Evolutionary conservation across 257 asterid genomes (phyloP), one percentile per base, ranked within the genome.

Genomic region (Solanum etuberosum): DNA sequence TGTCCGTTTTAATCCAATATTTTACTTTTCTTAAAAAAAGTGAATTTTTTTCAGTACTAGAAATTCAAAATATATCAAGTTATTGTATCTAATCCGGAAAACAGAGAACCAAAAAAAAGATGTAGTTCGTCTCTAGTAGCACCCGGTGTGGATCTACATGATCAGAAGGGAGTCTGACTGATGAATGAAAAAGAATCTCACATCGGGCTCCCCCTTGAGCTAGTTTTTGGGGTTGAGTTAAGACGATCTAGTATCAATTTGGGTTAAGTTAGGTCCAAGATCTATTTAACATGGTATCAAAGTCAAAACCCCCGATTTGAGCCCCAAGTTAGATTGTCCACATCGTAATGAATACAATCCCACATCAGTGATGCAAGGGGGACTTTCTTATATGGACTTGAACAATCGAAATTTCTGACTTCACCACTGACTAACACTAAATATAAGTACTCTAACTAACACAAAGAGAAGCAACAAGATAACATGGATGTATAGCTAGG

Each of bases 221-320:
- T 20, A 57, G 2, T 12, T 20, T 57, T 20, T 57, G 10, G 0
- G 0, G 9, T 57, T 57, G 65, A 57, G 25, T 20, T 57, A 57
- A 0, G 1, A 48, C 21, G 21, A 15, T 5, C 10, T 0, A 54
- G 0, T 54, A 25, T 18, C 0, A 8, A 54, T 0, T 54, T 54
- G 63, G 0, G 63, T 7, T 54, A 0, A 54, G 11, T 1, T 57
- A 57, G 13, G 67, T 8, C 0, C 27, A 57, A 57, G 2, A 57
- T 59, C 14, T 21, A 59, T 59, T 59, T 59, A 59, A 59, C 67
- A 59, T 0, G 67, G 4, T 51, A 51, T 51, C 61, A 51, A 51
- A 51, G 0, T 51, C 23, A 0, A 4, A 7, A 5, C 21, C 51
- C 16, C 16, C 6, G 18, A 43, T 43, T 20, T 54, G 63, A 21